Evolutionary conservation across 805 yeast species (phyloP).

Genomic region (Vanderwaltozyma yarrowii): DNA sequence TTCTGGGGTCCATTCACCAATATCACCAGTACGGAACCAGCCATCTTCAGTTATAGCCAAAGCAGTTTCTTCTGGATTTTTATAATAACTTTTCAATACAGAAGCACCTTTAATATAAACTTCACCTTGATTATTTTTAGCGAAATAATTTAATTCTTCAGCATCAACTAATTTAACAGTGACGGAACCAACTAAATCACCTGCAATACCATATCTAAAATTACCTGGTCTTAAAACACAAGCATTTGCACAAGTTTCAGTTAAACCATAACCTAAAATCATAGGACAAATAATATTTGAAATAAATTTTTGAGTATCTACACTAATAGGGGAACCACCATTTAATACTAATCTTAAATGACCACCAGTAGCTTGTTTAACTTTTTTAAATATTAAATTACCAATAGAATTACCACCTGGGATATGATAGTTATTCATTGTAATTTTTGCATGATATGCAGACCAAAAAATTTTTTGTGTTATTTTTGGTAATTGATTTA

Average conservation of each 20-base stretch:
- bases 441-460: constrained; percentile 65
- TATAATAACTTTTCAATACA: constrained; percentile 68
- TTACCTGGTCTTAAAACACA: constrained; percentile 53
- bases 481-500: constrained; percentile 51
- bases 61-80: constrained; percentile 71
- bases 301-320: constrained; percentile 73
- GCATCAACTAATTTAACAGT: constrained; percentile 88
- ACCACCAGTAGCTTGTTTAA: constrained; percentile 94
- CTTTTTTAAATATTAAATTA: constrained; percentile 67
- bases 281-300: constrained; percentile 69
- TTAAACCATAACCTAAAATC: constrained; percentile 91
- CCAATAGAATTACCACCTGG: constrained; percentile 66
- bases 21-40: constrained; percentile 96
- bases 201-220: constrained; percentile 68
- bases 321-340: constrained; percentile 88
- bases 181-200: constrained; percentile 72
- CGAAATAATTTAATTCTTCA: constrained; percentile 81
- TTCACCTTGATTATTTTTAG: constrained; percentile 91
- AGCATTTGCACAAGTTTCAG: constrained; percentile 91
- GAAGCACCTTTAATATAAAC: constrained; percentile 67
- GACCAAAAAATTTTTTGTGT: constrained; percentile 83
- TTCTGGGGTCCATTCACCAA: constrained; percentile 79
- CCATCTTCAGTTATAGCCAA: constrained; percentile 71
- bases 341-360: constrained; percentile 59
- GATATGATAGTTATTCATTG: constrained; percentile 50